Evolutionary conservation across 75 land plant species (phyloP).

Genomic region (Cunninghamia lanceolata): DNA sequence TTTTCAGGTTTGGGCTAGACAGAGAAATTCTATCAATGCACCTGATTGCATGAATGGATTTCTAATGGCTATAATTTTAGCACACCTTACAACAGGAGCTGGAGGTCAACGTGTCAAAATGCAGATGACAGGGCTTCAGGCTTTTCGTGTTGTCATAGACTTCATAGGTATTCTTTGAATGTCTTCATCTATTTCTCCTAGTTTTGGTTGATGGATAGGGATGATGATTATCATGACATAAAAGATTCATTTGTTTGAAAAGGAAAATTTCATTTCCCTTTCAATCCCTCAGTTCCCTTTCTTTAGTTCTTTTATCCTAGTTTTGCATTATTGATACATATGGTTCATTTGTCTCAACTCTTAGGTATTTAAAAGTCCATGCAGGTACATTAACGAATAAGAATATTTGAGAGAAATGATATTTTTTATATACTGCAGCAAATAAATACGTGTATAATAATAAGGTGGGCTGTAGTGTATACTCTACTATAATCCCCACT

Average conservation of each 20-base stretch:
- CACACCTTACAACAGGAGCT: constrained; percentile 47
- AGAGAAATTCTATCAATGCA: constrained; percentile 52
- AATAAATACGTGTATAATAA: not conserved
- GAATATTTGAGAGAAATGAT: not conserved
- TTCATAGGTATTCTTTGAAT: constrained; percentile 49
- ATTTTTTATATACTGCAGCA: not conserved
- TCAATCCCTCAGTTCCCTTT: not conserved
- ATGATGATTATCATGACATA: not conserved
- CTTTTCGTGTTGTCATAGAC: constrained; percentile 74
- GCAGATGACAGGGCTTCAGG: constrained; percentile 69
- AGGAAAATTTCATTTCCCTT: not conserved
- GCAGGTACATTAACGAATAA: not conserved
- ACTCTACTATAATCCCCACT: not conserved
- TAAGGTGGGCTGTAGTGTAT: not conserved
- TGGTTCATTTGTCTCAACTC: not conserved
- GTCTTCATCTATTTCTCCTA: constrained; percentile 2
- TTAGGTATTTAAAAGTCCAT: not conserved
- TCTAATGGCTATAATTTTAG: constrained; percentile 54
- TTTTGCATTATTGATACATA: not conserved
- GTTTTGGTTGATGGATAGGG: not conserved
- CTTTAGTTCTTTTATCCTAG: not conserved
- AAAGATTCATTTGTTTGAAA: not conserved
- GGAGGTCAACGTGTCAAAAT: constrained; percentile 46
- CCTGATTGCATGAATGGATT: constrained; percentile 83
- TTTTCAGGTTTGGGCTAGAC: constrained; percentile 81